Evolutionary conservation across 1,284 basidiomycete genomes (phyloP).

Genomic region (Naganishia albida): DNA sequence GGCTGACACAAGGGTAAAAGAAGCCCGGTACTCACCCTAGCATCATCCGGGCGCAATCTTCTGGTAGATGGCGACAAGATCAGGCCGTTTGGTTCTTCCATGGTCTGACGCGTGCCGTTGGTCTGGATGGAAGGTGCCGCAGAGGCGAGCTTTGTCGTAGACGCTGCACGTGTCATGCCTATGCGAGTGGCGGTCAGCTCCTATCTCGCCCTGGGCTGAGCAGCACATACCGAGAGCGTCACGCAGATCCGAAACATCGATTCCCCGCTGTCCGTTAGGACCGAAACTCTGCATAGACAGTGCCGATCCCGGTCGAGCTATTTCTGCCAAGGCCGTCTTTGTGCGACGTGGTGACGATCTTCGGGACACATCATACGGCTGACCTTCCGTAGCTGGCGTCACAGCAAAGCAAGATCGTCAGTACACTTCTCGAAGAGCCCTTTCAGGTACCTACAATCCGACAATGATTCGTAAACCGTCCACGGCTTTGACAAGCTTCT

Average conservation of each 20-base stretch:
- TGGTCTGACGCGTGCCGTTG: conserved; percentile 36
- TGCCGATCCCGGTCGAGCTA: conserved; percentile 1
- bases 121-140: conserved; percentile 21
- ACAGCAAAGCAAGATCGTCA: conserved; percentile 1
- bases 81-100: conserved; percentile 18
- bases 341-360: conserved; percentile 19
- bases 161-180: conserved; percentile 19
- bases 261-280: conserved; percentile 65
- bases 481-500: conserved; percentile 64
- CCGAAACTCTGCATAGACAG: conserved; percentile 75
- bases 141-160: conserved; percentile 20
- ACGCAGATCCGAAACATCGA: conserved; percentile 80
- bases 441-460: conserved; percentile 63
- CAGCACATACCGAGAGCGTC: conserved; percentile 65
- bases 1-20: neutral
- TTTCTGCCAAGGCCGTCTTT: conserved; percentile 29
- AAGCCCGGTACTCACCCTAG: conserved; percentile 14
- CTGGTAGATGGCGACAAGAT: conserved; percentile 12
- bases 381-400: conserved; percentile 5
- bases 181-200: neutral
- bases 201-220: neutral
- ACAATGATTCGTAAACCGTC: conserved; percentile 73
- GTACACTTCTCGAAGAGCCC: neutral
- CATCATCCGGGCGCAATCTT: conserved; percentile 28
- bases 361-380: conserved; percentile 17